phyloP scores from a whole-genome alignment of 2,329 filamentous ascomycete genomes.

The Aspergillus nomiae region DNA sequence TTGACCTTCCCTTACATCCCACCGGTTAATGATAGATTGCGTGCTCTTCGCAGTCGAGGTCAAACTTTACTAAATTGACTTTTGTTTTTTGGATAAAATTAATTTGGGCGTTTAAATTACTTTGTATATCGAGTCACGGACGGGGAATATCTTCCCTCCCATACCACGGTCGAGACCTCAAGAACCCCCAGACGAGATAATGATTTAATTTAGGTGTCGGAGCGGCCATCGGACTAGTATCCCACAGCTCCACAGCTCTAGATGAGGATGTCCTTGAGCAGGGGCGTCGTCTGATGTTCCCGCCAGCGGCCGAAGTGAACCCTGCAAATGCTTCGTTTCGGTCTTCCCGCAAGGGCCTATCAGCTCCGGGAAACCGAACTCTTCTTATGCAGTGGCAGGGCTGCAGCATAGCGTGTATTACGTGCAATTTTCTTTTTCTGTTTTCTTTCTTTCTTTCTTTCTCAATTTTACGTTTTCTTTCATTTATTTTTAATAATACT shows the following conservation, averaged over 20 bases:
- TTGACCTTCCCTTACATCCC: conserved; percentile 10
- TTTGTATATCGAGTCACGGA: not conserved
- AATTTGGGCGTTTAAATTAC: not conserved
- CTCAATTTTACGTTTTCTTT: conserved; percentile 8
- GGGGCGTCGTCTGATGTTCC: conserved; percentile 20
- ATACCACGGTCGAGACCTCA: conserved; percentile 12
- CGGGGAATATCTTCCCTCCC: not conserved
- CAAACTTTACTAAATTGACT: not conserved
- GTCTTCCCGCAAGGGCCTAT: conserved; percentile 20
- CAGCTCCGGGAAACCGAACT: conserved; percentile 12
- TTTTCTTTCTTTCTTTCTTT: conserved; percentile 1
- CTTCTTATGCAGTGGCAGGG: conserved; percentile 20
- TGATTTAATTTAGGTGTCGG: conserved; percentile 19
- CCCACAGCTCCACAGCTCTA: conserved; percentile 17
- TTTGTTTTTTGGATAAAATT: not conserved
- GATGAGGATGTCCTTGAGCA: conserved; percentile 14
- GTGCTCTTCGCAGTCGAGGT: not conserved
- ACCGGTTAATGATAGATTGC: conserved; percentile 2
- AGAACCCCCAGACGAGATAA: conserved; percentile 9
- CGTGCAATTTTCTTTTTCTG: conserved; percentile 1
- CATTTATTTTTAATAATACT: not conserved
- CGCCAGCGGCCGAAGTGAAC: conserved; percentile 14
- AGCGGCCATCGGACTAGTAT: conserved; percentile 12
- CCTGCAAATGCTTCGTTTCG: conserved; percentile 21
- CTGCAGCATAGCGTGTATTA: conserved; percentile 14